A percentile compares a stretch with the other conserved stretches of the same genome.
phyloP scores from a whole-genome alignment of 148 eudicot genomes.

The Rhododendron kiyosumense region DNA sequence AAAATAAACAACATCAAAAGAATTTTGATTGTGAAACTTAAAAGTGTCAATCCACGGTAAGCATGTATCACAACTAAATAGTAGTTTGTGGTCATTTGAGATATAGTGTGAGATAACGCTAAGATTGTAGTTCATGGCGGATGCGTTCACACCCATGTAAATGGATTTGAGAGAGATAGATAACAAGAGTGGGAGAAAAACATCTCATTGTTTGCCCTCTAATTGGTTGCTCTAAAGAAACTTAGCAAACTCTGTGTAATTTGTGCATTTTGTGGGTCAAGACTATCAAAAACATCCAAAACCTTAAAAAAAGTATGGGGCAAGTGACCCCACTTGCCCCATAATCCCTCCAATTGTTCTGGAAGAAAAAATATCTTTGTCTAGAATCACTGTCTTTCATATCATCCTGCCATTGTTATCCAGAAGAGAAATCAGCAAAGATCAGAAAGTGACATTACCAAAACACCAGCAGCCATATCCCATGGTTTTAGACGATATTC shows the following conservation, averaged over 20 bases:
- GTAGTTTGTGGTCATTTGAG: background rate
- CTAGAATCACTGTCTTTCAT: background rate
- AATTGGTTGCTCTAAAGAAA: no score
- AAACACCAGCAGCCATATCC: slow-evolving; percentile 99
- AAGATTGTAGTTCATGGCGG: background rate
- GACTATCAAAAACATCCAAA: background rate
- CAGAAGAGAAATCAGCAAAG: background rate
- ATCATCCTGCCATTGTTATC: background rate
- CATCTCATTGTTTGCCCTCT: background rate
- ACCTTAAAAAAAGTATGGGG: background rate
- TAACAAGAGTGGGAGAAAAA: background rate
- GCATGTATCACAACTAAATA: background rate
- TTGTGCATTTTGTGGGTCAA: background rate
- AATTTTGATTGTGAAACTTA: no score
- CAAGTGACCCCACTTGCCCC: background rate
- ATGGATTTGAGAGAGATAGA: background rate
- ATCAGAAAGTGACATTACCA: slow-evolving; percentile 48
- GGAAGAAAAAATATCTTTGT: background rate
- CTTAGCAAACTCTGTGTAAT: background rate
- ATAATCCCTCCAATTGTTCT: background rate
- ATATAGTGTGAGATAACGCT: background rate
- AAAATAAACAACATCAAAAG: no score
- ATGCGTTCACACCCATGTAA: background rate
- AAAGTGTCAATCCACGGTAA: background rate
- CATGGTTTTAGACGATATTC: slow-evolving; percentile 97